phyloP scores from a whole-genome alignment of 192 early-diverging fungal genomes.

The Endogone sp. region DNA sequence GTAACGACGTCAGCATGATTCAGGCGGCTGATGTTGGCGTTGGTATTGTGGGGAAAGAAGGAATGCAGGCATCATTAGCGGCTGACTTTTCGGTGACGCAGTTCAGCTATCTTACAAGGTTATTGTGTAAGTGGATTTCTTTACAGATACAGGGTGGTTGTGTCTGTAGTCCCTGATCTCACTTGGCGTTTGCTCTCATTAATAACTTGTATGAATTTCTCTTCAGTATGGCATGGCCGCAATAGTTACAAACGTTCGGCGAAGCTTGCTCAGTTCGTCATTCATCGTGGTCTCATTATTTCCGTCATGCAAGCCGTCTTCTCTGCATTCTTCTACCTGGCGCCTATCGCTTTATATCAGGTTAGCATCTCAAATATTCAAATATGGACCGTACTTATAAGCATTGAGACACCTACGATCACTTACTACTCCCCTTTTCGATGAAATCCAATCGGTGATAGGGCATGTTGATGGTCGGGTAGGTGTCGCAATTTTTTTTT shows the following conservation, averaged over 20 bases:
- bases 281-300: conserved; percentile 95
- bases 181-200: not conserved
- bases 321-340: conserved; percentile 94
- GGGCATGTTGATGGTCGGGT: conserved; percentile 78
- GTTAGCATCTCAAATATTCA: conserved; percentile 11
- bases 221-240: conserved; percentile 85
- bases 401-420: not conserved
- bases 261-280: conserved; percentile 94
- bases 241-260: conserved; percentile 93
- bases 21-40: conserved; percentile 95
- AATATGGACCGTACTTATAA: conserved; percentile 1
- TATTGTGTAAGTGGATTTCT: conserved; percentile 52
- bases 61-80: conserved; percentile 88
- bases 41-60: conserved; percentile 96
- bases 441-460: conserved; percentile 8
- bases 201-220: too few species aligned
- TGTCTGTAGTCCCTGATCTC: not conserved
- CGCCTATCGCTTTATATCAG: conserved; percentile 93
- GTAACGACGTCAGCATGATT: conserved; percentile 98
- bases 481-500: not conserved
- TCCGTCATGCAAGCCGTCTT: conserved; percentile 98
- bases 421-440: conserved; percentile 2
- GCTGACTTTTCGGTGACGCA: conserved; percentile 92
- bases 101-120: conserved; percentile 80
- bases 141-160: conserved; percentile 4